A percentile compares a stretch with the other conserved stretches of the same genome.
Conservation (phyloP, 305 asterid species). For the Solanum chacoense region DNA sequence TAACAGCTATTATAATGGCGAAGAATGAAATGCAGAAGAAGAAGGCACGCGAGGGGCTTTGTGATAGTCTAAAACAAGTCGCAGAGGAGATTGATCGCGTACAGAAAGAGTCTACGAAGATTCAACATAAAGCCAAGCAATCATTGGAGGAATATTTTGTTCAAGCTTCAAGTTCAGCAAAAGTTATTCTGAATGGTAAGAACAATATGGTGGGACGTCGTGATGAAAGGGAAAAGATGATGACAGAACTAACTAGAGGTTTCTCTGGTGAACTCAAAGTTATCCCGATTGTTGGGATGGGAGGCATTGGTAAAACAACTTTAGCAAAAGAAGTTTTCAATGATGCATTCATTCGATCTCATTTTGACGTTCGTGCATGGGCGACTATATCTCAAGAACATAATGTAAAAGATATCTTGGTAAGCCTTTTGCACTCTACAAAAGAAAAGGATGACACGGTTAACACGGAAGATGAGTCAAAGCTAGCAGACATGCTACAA, state of each 20-base stretch:
- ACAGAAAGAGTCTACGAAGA: neutral
- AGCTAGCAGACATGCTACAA: neutral
- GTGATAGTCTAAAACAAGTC: neutral
- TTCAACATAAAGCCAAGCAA: neutral
- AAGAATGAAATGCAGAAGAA: no score
- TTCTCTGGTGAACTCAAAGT: neutral
- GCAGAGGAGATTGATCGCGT: neutral
- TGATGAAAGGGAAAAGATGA: neutral
- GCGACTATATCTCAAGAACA: constrained; percentile 6
- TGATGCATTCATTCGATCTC: neutral
- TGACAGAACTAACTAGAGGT: neutral
- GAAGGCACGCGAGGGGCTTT: neutral
- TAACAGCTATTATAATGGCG: neutral
- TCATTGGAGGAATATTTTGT: neutral
- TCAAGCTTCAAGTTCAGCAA: neutral
- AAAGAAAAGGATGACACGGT: no score
- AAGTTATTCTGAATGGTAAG: neutral
- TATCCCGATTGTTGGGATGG: constrained; percentile 18
- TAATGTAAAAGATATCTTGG: neutral
- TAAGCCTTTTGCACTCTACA: neutral
- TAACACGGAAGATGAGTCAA: neutral
- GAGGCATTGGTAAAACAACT: constrained; percentile 12
- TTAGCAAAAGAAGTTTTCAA: constrained; percentile 5
- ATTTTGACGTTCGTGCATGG: constrained; percentile 10
- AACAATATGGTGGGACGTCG: neutral